Conservation (phyloP, 108 stramenopile genomes). For the Schizochytrium sp. region DNA sequence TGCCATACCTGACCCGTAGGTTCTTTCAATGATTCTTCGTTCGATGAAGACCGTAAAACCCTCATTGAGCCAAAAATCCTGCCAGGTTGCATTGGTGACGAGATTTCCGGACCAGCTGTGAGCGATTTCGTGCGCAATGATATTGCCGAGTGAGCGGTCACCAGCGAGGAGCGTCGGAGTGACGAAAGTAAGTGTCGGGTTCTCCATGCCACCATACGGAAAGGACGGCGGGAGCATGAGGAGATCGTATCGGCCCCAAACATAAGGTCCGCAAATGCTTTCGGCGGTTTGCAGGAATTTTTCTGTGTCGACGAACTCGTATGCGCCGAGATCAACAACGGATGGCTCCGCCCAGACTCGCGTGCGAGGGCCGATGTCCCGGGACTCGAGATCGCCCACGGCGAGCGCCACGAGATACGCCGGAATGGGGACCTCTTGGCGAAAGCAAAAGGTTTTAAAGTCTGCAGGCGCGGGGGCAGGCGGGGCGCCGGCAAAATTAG, state of each 20-base stretch:
- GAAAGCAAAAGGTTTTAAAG: slow-evolving; percentile 48
- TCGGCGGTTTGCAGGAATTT: slow-evolving; percentile 78
- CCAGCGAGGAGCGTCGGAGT: slow-evolving; percentile 88
- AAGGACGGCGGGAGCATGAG: slow-evolving; percentile 88
- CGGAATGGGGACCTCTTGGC: slow-evolving; percentile 80
- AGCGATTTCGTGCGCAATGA: slow-evolving; percentile 80
- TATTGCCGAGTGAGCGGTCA: slow-evolving; percentile 81
- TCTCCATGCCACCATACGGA: slow-evolving; percentile 96
- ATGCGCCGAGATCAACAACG: slow-evolving; percentile 75
- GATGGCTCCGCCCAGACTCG: slow-evolving; percentile 85
- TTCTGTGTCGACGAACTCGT: slow-evolving; percentile 87
- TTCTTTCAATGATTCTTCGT: slow-evolving; percentile 72
- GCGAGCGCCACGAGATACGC: slow-evolving; percentile 88
- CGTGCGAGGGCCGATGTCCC: slow-evolving; percentile 66
- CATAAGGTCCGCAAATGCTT: slow-evolving; percentile 60
- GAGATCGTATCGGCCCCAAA: slow-evolving; percentile 86
- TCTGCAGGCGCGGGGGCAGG: background rate
- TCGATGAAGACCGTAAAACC: slow-evolving; percentile 96
- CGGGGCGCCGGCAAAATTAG: background rate
- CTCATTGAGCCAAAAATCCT: slow-evolving; percentile 94
- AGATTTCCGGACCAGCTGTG: slow-evolving; percentile 92
- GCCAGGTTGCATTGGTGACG: slow-evolving; percentile 84
- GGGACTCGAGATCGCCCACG: slow-evolving; percentile 66
- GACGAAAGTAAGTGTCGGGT: slow-evolving; percentile 80
- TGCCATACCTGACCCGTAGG: slow-evolving; percentile 43